These are phyloP conservation scores for Trypanosoma avium DNA, from an alignment of 208 protist species.

Conservation along the genomic window DNA sequence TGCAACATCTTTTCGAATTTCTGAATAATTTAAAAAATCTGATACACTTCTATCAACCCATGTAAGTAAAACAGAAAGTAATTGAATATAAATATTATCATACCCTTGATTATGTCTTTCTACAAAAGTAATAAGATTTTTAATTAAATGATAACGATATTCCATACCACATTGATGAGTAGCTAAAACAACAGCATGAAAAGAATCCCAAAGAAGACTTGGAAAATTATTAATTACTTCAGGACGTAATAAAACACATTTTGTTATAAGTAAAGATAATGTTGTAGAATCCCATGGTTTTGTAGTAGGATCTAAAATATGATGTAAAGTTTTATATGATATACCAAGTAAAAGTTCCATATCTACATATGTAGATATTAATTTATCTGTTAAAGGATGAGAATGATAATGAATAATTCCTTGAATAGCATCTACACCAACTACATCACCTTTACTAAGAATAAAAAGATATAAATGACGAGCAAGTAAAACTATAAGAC, in stretches of 20 bases:
- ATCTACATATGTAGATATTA: constrained; percentile 50
- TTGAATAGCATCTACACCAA: constrained; percentile 52
- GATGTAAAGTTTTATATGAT: constrained; percentile 52
- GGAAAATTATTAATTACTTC: constrained; percentile 44
- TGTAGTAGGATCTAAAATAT: constrained; percentile 59
- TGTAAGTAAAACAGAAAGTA: constrained; percentile 70
- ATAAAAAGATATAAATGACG: constrained; percentile 86
- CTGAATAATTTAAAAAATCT: constrained; percentile 25
- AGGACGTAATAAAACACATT: constrained; percentile 60
- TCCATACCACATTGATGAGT: constrained; percentile 69
- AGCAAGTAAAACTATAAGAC: constrained; percentile 83
- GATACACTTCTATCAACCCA: constrained; percentile 63
- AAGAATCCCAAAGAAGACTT: constrained; percentile 77
- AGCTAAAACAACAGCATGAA: constrained; percentile 84
- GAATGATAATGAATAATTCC: constrained; percentile 66
- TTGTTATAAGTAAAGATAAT: constrained; percentile 56
- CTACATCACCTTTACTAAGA: constrained; percentile 43
- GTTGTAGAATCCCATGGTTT: constrained; percentile 79
- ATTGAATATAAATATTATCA: constrained; percentile 37
- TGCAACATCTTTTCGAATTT: constrained; percentile 69
- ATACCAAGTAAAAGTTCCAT: constrained; percentile 56
- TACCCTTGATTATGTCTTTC: constrained; percentile 24
- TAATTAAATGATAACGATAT: constrained; percentile 69
- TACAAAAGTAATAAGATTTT: constrained; percentile 67
- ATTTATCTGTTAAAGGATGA: constrained; percentile 67